Evolutionary conservation across 2,329 filamentous ascomycete genomes (phyloP).

Genomic region (Pseudogymnoascus sp.): DNA sequence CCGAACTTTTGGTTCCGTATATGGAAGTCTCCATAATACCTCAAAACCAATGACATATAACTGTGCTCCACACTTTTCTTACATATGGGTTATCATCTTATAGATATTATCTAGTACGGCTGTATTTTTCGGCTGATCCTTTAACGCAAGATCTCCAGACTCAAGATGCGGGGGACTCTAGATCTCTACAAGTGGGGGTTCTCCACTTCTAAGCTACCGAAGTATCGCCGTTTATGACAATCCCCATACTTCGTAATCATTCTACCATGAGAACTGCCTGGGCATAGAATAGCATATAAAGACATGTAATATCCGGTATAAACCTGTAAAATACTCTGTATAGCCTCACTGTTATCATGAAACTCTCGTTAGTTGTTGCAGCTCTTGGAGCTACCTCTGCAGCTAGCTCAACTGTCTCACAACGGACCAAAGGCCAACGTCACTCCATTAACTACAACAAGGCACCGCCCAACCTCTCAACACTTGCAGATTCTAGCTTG

Average conservation of each 20-base stretch:
- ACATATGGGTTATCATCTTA: background rate
- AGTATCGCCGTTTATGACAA: background rate
- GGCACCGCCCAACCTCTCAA: conserved; percentile 34
- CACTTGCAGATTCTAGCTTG: conserved; percentile 32
- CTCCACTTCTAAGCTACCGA: background rate
- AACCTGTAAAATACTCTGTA: background rate
- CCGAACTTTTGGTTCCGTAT: background rate
- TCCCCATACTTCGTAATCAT: background rate
- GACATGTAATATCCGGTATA: background rate
- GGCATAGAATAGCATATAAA: background rate
- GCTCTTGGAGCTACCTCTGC: background rate
- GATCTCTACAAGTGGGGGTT: background rate
- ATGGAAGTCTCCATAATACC: background rate
- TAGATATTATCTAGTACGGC: background rate
- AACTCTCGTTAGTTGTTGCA: background rate
- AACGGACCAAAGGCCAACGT: background rate
- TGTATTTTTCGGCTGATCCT: background rate
- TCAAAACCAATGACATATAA: background rate
- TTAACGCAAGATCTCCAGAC: background rate
- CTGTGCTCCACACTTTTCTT: background rate
- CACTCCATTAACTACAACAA: conserved; percentile 30
- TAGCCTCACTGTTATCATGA: background rate
- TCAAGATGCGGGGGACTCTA: background rate
- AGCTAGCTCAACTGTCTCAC: background rate
- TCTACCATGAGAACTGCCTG: background rate